Percentiles rank a stretch among this genome's conserved stretches.
Evolutionary conservation across 1,139 yeast genomes (phyloP).

Genomic region (Zygosaccharomyces pseudobailii): DNA sequence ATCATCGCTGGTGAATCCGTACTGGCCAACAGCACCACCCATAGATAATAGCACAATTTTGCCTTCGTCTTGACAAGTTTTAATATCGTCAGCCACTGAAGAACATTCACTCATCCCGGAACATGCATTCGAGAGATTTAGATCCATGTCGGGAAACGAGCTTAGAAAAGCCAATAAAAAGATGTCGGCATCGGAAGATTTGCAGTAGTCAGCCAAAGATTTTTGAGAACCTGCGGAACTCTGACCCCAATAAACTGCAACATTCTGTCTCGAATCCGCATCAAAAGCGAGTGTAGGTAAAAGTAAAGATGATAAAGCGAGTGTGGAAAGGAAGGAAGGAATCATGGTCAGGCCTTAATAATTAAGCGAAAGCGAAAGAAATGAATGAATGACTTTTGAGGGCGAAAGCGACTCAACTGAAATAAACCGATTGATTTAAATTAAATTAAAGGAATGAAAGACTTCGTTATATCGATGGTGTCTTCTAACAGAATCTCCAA

Average conservation of each 20-base stretch:
- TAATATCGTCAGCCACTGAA: slow-evolving; percentile 66
- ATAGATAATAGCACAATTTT: slow-evolving; percentile 73
- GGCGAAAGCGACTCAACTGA: neutral
- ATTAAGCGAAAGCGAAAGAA: slow-evolving; percentile 1
- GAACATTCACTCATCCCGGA: slow-evolving; percentile 57
- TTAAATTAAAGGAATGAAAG: slow-evolving; percentile 1
- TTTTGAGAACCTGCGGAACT: slow-evolving; percentile 70
- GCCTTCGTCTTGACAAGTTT: slow-evolving; percentile 77
- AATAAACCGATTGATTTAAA: neutral
- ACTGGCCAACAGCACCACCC: slow-evolving; percentile 83
- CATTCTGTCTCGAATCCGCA: slow-evolving; percentile 47
- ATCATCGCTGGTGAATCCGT: slow-evolving; percentile 62
- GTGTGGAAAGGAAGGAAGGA: slow-evolving; percentile 9
- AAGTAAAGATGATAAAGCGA: slow-evolving; percentile 2
- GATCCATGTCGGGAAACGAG: slow-evolving; percentile 51
- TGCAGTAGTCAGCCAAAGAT: slow-evolving; percentile 63
- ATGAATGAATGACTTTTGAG: slow-evolving; percentile 3
- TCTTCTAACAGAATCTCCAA: neutral
- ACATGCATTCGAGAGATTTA: slow-evolving; percentile 73
- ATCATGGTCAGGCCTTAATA: slow-evolving; percentile 5
- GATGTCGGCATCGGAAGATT: slow-evolving; percentile 63
- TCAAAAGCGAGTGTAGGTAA: slow-evolving; percentile 37
- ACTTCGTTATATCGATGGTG: neutral
- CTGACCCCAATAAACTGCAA: slow-evolving; percentile 92
- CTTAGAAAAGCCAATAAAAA: slow-evolving; percentile 66